These are phyloP conservation scores for Margaritispora aquatica DNA, from an alignment of 495 filamentous ascomycete species.

Conservation along the genomic window DNA sequence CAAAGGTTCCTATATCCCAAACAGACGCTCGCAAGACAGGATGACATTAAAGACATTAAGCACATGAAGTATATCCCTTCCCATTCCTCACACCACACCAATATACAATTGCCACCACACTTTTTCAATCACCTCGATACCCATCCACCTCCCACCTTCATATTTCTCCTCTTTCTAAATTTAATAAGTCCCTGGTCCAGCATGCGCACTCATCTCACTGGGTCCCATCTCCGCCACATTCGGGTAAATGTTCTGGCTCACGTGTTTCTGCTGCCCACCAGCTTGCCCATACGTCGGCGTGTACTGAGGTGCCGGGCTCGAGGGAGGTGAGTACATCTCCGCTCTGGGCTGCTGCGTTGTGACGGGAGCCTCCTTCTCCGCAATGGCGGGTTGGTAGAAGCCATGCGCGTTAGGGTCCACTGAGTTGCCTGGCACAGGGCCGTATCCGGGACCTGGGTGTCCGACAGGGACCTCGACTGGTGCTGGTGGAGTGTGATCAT, in stretches of 20 bases:
- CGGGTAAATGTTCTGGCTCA: not conserved
- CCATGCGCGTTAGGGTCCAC: not conserved
- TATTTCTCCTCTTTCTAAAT: not conserved
- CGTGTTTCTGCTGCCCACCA: too few relatives aligned
- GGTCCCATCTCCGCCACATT: not conserved
- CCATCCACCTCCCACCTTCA: too few relatives aligned
- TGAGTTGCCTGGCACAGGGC: not conserved
- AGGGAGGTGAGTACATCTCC: not conserved
- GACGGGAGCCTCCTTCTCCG: not conserved
- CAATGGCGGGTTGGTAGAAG: not conserved
- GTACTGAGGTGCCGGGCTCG: conserved; percentile 2
- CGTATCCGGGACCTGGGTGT: not conserved
- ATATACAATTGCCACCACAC: not conserved
- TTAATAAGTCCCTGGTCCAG: not conserved
- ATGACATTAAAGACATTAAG: not conserved
- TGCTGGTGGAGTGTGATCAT: not conserved
- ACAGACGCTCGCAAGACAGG: not conserved
- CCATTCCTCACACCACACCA: not conserved
- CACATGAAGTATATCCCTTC: not conserved
- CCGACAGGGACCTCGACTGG: not conserved
- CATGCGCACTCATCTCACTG: not conserved
- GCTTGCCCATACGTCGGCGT: not conserved
- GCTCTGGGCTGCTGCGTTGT: not conserved
- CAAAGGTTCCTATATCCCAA: too few relatives aligned
- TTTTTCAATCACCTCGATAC: too few relatives aligned